Evolutionary conservation across 2,329 filamentous ascomycete species (phyloP).

Genomic region (Zarea fungicola): DNA sequence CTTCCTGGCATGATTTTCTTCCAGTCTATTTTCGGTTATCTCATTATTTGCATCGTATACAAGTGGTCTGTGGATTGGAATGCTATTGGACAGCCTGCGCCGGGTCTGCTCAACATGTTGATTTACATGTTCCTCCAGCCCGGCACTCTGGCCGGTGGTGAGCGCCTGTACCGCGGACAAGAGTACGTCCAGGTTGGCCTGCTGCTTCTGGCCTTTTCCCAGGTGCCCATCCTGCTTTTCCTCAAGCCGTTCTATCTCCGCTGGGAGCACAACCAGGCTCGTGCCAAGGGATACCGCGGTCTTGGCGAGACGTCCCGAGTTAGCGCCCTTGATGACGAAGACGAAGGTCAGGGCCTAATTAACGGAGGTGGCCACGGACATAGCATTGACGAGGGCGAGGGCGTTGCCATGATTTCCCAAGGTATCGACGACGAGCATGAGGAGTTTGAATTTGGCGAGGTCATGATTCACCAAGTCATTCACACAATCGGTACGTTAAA

Average conservation of each 20-base stretch:
- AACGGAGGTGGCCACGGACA: slow-evolving; percentile 50
- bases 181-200: slow-evolving; percentile 68
- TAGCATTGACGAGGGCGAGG: slow-evolving; percentile 64
- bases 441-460: slow-evolving; percentile 94
- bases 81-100: slow-evolving; percentile 58
- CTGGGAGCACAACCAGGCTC: slow-evolving; percentile 85
- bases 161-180: slow-evolving; percentile 75
- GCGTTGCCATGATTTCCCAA: slow-evolving; percentile 82
- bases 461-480: slow-evolving; percentile 99
- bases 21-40: slow-evolving; percentile 96
- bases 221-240: slow-evolving; percentile 88
- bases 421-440: slow-evolving; percentile 83
- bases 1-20: slow-evolving; percentile 99
- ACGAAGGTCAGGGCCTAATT: slow-evolving; percentile 54
- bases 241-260: slow-evolving; percentile 94
- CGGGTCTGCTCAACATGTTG: slow-evolving; percentile 93
- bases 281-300: slow-evolving; percentile 84
- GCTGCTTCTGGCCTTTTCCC: slow-evolving; percentile 73
- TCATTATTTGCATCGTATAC: slow-evolving; percentile 90
- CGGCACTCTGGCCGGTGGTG: slow-evolving; percentile 52
- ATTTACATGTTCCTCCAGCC: slow-evolving; percentile 99
- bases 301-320: slow-evolving; percentile 85
- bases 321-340: slow-evolving; percentile 85
- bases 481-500: slow-evolving; percentile 87
- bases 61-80: slow-evolving; percentile 94